phyloP scores from a whole-genome alignment of 768 basidiomycete species.

The Suillus variegatus region DNA sequence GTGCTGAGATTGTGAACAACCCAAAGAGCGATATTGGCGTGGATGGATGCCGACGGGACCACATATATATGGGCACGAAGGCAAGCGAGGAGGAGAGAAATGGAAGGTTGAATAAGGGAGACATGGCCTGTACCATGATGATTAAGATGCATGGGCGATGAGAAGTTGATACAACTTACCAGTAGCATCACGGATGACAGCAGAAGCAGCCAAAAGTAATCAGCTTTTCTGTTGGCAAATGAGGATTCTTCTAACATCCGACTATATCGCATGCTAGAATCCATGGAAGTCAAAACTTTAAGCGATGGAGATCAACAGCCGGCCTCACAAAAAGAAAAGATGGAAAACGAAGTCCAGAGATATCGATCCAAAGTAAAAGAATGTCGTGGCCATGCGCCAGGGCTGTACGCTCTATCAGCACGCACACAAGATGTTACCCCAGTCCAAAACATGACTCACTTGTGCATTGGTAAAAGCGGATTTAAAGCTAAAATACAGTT shows the following conservation, averaged over 20 bases:
- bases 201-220: conserved; percentile 94
- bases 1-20: conserved; percentile 90
- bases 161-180: conserved; percentile 42
- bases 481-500: conserved; percentile 91
- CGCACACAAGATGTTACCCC: conserved; percentile 1
- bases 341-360: conserved; percentile 96
- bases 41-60: conserved; percentile 92
- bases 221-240: conserved; percentile 86
- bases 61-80: conserved; percentile 95
- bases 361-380: conserved; percentile 94
- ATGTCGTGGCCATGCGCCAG: conserved; percentile 89
- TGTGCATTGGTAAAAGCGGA: conserved; percentile 81
- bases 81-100: conserved; percentile 93
- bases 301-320: not conserved
- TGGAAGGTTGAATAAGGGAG: conserved; percentile 87
- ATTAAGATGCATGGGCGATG: conserved; percentile 4
- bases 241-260: conserved; percentile 97
- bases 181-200: conserved; percentile 85
- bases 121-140: conserved; percentile 54
- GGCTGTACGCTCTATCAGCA: conserved; percentile 46
- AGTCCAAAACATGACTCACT: conserved; percentile 41
- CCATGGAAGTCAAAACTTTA: not conserved
- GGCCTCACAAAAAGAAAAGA: conserved; percentile 94
- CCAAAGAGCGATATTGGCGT: conserved; percentile 97
- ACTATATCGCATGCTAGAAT: conserved; percentile 90